A percentile compares a stretch with the other conserved stretches of the same genome.
phyloP scores from a whole-genome alignment of 2,329 filamentous ascomycete genomes.

The Fusarium tuaranense region DNA sequence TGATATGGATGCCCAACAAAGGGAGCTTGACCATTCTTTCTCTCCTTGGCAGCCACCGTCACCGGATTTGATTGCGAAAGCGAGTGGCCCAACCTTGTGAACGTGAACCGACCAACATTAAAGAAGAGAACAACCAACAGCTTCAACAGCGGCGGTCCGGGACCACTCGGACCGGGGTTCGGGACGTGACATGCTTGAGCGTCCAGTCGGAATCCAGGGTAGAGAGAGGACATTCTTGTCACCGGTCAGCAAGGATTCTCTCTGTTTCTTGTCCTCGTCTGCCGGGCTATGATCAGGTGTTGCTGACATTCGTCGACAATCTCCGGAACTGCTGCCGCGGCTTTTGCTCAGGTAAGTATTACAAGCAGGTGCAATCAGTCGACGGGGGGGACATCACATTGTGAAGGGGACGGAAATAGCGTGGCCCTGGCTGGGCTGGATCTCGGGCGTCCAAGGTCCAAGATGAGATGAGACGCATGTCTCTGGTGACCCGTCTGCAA shows the following conservation, averaged over 20 bases:
- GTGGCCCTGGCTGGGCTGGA: neutral
- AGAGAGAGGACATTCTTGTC: neutral
- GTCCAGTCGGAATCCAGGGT: conserved; percentile 22
- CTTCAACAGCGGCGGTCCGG: conserved; percentile 10
- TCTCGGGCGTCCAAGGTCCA: neutral
- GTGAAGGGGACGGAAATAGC: neutral
- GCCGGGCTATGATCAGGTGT: neutral
- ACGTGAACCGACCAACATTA: conserved; percentile 13
- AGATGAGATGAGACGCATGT: conserved; percentile 31
- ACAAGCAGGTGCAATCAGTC: neutral
- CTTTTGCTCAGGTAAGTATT: neutral
- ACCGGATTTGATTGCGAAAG: neutral
- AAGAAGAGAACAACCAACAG: conserved; percentile 8
- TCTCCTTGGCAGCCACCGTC: neutral
- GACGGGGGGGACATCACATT: neutral
- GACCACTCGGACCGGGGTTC: conserved; percentile 29
- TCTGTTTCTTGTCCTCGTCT: neutral
- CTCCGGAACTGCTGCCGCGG: neutral
- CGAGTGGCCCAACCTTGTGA: conserved; percentile 2
- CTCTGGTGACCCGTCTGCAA: conserved; percentile 15
- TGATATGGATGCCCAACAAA: conserved; percentile 11
- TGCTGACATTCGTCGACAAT: neutral
- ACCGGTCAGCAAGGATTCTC: conserved; percentile 4
- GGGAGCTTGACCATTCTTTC: neutral
- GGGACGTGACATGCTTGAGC: conserved; percentile 9